These are phyloP conservation scores for Verticillium dahliae DNA, from an alignment of 2,329 filamentous ascomycete genomes.

Conservation along the genomic window DNA sequence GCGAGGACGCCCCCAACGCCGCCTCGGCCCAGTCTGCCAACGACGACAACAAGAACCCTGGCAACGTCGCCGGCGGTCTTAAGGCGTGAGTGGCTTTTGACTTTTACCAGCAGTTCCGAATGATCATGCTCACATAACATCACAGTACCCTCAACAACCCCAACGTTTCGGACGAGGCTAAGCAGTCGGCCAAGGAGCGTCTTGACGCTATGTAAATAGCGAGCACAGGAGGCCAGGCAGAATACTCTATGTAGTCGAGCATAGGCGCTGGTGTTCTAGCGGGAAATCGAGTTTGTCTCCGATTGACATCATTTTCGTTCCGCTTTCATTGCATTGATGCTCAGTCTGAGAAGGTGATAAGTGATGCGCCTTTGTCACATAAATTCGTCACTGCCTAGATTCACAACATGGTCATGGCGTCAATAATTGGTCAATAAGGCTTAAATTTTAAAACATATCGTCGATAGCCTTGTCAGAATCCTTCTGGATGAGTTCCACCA, in stretches of 20 bases:
- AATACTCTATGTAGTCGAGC: no score
- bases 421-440: no score
- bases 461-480: slow-evolving; percentile 90
- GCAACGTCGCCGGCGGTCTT: slow-evolving; percentile 43
- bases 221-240: background rate
- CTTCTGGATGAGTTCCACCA: slow-evolving; percentile 88
- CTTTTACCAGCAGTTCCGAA: background rate
- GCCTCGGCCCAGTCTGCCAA: slow-evolving; percentile 14
- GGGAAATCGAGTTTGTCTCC: no score
- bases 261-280: background rate
- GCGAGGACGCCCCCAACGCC: slow-evolving; percentile 26
- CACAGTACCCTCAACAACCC: slow-evolving; percentile 45
- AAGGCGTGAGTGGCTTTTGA: slow-evolving; percentile 35
- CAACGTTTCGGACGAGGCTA: slow-evolving; percentile 49
- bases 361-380: no score
- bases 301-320: no score
- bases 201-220: slow-evolving; percentile 31
- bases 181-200: slow-evolving; percentile 46
- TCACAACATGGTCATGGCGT: no score
- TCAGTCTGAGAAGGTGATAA: no score
- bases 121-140: slow-evolving; percentile 2
- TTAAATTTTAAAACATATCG: slow-evolving; percentile 62
- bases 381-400: no score
- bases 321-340: no score
- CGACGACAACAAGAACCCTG: slow-evolving; percentile 41